Base-by-base conservation (phyloP, 2,329 filamentous ascomycete genomes). In the Verticillium klebahnii region DNA sequence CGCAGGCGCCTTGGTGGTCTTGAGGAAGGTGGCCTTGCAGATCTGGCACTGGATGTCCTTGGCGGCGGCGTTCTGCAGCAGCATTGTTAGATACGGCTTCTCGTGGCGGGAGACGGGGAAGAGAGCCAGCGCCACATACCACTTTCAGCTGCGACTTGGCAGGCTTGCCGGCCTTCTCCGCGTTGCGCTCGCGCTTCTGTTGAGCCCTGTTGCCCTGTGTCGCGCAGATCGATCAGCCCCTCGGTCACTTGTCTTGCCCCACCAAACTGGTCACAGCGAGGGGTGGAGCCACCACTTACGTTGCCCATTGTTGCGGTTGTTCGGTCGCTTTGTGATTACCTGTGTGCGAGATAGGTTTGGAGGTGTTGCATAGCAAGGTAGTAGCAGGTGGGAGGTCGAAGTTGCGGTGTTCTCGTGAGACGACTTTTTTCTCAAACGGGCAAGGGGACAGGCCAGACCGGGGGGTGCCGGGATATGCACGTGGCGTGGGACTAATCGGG, bases 1-100 rank as follows among this genome's bases (percentile, higher is more conserved):
- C 85, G 89, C 87, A 70, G 88, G 88, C 64, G 83, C 86, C 72
- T 89, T 89, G 64, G 88, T 89, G 39, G 90, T 93, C 80, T 89
- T 89, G 68, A 93, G 83, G 79, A 93, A 93, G 34, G 89, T 90
- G 69, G 89, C 85, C 77, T 88, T 90, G 89, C 90, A 93, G 70
- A 87, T 81, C 67, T 85, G 78, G 83, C 90, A 93, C 76, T 91
- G 88, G 75, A 93, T 91, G 71, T 85, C 88, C 80, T 87, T 90
- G 63, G 90, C 90, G 68, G 88, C 81, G 69, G 84, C 81, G 79
- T 93, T 93, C 88, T 91, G 67, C 63, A 40, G 54, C 39, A 25
- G 11, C 32, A 11, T 15, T 1, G 39, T 58, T 25, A 58, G 40
- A 59, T 6, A 56, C 34, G 32, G 57, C 7, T 61, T 60, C n/a